phyloP scores from a whole-genome alignment of 1,284 basidiomycete genomes.

The Testicularia cyperi region DNA sequence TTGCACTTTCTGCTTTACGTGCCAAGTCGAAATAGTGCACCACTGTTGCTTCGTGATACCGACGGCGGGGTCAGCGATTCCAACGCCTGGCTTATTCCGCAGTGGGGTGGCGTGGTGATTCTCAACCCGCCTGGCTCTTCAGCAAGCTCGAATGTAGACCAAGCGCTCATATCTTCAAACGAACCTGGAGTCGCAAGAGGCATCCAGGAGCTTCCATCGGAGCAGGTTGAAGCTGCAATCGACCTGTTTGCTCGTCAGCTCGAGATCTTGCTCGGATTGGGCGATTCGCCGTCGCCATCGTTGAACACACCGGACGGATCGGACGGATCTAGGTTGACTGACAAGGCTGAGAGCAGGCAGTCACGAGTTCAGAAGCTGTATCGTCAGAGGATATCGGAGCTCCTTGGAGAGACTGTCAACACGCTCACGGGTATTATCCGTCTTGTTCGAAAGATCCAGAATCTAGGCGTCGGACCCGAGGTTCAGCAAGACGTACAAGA shows the following conservation, averaged over 20 bases:
- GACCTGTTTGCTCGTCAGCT: slow-evolving; percentile 75
- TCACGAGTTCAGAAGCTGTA: slow-evolving; percentile 14
- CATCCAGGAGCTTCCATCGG: slow-evolving; percentile 5
- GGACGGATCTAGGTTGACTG: no score
- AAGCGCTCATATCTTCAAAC: neutral
- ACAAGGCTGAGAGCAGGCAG: neutral
- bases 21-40: slow-evolving; percentile 71
- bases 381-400: slow-evolving; percentile 40
- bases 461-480: slow-evolving; percentile 43
- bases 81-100: slow-evolving; percentile 80
- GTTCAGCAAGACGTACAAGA: slow-evolving; percentile 34
- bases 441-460: slow-evolving; percentile 46
- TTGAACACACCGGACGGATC: neutral
- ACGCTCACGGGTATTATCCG: slow-evolving; percentile 49
- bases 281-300: neutral
- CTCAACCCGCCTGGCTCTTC: slow-evolving; percentile 64
- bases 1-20: slow-evolving; percentile 89
- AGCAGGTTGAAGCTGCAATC: slow-evolving; percentile 68
- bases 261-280: slow-evolving; percentile 73
- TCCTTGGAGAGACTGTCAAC: slow-evolving; percentile 21
- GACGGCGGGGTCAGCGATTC: slow-evolving; percentile 6
- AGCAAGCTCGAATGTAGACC: neutral
- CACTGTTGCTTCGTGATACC: slow-evolving; percentile 70
- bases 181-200: neutral
- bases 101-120: slow-evolving; percentile 89